phyloP scores from a whole-genome alignment of 495 filamentous ascomycete species.

The Gamarada debralockiae region DNA sequence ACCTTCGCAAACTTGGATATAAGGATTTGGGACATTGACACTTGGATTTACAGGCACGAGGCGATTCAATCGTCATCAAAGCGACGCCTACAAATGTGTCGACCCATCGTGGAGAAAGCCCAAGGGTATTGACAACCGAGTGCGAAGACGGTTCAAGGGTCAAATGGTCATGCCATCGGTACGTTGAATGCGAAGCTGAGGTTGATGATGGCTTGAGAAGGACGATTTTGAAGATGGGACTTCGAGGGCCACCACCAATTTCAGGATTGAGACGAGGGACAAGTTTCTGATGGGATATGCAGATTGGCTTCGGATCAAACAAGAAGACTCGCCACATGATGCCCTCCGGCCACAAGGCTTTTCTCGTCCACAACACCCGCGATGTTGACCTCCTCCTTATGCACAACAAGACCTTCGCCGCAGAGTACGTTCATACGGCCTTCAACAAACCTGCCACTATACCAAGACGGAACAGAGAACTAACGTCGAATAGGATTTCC shows the following conservation, averaged over 20 bases:
- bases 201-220: constrained; percentile 5
- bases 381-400: constrained; percentile 98
- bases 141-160: constrained; percentile 90
- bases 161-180: constrained; percentile 97
- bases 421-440: constrained; percentile 68
- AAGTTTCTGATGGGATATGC: constrained; percentile 21
- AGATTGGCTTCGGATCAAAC: constrained; percentile 98
- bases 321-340: constrained; percentile 98
- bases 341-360: constrained; percentile 99
- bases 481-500: constrained; percentile 66
- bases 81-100: constrained; percentile 78
- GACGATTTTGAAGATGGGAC: neutral
- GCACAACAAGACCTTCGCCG: constrained; percentile 98
- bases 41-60: constrained; percentile 76
- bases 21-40: too few relatives aligned
- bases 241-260: neutral
- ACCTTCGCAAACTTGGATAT: constrained; percentile 2
- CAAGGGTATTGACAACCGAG: constrained; percentile 96
- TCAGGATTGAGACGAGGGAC: constrained; percentile 1
- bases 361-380: constrained; percentile 92
- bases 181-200: constrained; percentile 41
- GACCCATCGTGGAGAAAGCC: constrained; percentile 92
- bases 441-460: neutral
- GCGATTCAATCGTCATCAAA: constrained; percentile 93
- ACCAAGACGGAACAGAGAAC: neutral